These are phyloP conservation scores for Thelonectria rubi DNA, from an alignment of 2,329 filamentous ascomycete species.

Conservation along the genomic window DNA sequence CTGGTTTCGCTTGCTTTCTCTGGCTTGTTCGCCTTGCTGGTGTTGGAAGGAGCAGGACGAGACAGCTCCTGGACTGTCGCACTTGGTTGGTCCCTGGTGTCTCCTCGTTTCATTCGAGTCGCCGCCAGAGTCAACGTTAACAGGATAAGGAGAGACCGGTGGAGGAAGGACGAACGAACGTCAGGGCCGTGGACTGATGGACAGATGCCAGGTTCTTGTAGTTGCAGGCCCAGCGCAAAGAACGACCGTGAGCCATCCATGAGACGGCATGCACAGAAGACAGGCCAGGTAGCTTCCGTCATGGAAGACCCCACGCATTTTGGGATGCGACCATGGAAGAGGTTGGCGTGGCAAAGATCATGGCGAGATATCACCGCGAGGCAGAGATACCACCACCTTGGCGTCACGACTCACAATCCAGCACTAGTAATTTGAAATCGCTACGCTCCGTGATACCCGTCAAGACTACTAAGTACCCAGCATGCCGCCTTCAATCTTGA, in stretches of 20 bases:
- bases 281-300: neutral
- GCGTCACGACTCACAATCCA: conserved; percentile 32
- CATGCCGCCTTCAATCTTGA: conserved; percentile 7
- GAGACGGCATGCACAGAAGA: neutral
- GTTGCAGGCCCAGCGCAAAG: conserved; percentile 7
- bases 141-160: neutral
- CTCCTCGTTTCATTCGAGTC: neutral
- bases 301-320: conserved; percentile 30
- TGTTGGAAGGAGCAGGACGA: conserved; percentile 9
- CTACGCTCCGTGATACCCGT: conserved; percentile 11
- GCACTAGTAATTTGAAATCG: conserved; percentile 12
- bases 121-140: neutral
- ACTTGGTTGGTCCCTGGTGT: neutral
- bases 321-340: conserved; percentile 20
- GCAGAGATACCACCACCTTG: conserved; percentile 33
- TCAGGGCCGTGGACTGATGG: conserved; percentile 19
- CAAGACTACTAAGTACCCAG: conserved; percentile 17
- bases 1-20: too few relatives aligned
- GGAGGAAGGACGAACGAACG: conserved; percentile 8
- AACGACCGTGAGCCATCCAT: conserved; percentile 4
- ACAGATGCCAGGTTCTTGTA: conserved; percentile 29
- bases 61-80: neutral
- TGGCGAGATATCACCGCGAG: conserved; percentile 24
- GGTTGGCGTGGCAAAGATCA: conserved; percentile 23
- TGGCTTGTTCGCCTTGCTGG: neutral